These are phyloP conservation scores for Wolfiporia cocos DNA, from an alignment of 1,284 basidiomycete species.

Conservation along the genomic window DNA sequence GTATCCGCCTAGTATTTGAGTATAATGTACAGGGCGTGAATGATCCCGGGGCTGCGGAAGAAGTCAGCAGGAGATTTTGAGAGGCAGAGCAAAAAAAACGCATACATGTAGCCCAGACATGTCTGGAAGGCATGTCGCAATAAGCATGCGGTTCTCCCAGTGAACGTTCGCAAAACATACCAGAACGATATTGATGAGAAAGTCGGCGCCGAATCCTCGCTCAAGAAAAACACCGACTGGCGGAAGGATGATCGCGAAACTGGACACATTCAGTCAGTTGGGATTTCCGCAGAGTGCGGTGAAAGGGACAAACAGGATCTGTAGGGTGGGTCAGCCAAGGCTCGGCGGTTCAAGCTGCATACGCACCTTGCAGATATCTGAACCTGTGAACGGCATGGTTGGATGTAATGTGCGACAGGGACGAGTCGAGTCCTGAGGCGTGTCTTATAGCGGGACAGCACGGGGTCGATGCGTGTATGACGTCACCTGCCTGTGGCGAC, in stretches of 20 bases:
- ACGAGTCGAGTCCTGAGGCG: no score
- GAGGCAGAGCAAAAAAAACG: slow-evolving; percentile 1
- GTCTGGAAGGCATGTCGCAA: no score
- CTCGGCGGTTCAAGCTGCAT: not conserved
- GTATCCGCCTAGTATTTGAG: slow-evolving; percentile 49
- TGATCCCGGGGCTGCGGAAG: slow-evolving; percentile 57
- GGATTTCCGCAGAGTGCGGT: not conserved
- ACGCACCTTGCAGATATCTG: slow-evolving; percentile 70
- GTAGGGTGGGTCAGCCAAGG: slow-evolving; percentile 2
- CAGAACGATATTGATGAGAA: slow-evolving; percentile 67
- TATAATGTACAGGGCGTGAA: slow-evolving; percentile 75
- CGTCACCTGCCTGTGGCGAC: not conserved
- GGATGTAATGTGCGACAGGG: no score
- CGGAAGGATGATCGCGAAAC: slow-evolving; percentile 68
- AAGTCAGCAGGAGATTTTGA: slow-evolving; percentile 13
- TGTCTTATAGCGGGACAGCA: slow-evolving; percentile 4
- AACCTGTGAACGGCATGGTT: slow-evolving; percentile 64
- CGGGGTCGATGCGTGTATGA: slow-evolving; percentile 1
- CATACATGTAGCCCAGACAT: slow-evolving; percentile 64
- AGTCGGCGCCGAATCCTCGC: slow-evolving; percentile 65
- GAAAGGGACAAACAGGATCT: slow-evolving; percentile 27
- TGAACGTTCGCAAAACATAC: slow-evolving; percentile 28
- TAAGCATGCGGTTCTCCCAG: no score
- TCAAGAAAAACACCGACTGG: slow-evolving; percentile 79
- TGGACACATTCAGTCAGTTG: slow-evolving; percentile 15